Percentiles rank a stretch among this genome's conserved stretches.
phyloP scores from a whole-genome alignment of 768 basidiomycete genomes.

The Suillus hirtellus region DNA sequence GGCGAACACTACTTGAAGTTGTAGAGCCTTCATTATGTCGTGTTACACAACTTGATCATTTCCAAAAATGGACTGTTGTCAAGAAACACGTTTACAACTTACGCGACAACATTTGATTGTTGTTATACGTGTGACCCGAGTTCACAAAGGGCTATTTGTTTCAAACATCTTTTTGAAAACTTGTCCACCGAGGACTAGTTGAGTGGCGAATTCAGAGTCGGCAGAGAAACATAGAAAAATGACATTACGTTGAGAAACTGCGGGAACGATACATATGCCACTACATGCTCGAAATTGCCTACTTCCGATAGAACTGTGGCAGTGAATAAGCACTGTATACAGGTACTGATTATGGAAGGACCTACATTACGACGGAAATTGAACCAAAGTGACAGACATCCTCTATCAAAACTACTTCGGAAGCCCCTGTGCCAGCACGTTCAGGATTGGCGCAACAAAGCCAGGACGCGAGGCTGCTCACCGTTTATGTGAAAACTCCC shows the following conservation, averaged over 20 bases:
- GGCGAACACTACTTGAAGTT: neutral
- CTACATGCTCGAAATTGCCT: constrained; percentile 27
- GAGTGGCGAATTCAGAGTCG: constrained; percentile 17
- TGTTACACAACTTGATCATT: constrained; percentile 3
- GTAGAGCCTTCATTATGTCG: constrained; percentile 3
- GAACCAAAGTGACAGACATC: constrained; percentile 95
- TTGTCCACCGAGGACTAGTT: constrained; percentile 14
- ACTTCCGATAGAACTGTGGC: constrained; percentile 80
- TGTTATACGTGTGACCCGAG: constrained; percentile 3
- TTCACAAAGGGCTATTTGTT: constrained; percentile 13
- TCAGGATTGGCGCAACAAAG: constrained; percentile 20
- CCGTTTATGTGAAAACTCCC: constrained; percentile 99
- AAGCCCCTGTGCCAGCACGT: constrained; percentile 66
- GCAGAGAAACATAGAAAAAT: constrained; percentile 12
- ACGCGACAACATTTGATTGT: constrained; percentile 10
- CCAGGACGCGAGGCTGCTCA: constrained; percentile 31
- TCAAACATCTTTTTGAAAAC: neutral
- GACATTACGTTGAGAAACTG: constrained; percentile 32
- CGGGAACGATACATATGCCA: constrained; percentile 22
- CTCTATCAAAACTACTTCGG: constrained; percentile 94
- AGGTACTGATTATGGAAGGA: constrained; percentile 18
- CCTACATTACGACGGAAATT: constrained; percentile 92
- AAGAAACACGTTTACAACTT: constrained; percentile 13
- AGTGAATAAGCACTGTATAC: constrained; percentile 20
- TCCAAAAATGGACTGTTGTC: constrained; percentile 19